Conservation (phyloP, 2,329 filamentous ascomycete genomes). For the Graphiopsis chlorocephala region DNA sequence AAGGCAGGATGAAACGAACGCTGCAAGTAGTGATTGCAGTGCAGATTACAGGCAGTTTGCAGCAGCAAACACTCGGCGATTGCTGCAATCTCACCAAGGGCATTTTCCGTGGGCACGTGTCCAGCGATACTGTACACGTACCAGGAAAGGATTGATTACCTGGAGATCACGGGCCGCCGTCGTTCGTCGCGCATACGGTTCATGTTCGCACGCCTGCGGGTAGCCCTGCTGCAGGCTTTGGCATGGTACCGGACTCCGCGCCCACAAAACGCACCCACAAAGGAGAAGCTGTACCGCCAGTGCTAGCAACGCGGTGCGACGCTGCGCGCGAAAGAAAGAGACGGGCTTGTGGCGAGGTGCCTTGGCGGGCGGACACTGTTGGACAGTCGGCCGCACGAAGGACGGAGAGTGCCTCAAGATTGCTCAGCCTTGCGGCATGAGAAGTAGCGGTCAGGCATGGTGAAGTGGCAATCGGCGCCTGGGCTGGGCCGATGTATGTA, state of each 20-base stretch:
- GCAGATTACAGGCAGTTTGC: not conserved
- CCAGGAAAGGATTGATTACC: not conserved
- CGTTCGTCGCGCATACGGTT: not conserved
- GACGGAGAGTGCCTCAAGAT: not conserved
- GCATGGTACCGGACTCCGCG: not conserved
- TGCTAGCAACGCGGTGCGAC: constrained; percentile 8
- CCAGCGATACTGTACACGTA: not conserved
- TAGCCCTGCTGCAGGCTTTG: not conserved
- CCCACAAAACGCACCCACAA: not conserved
- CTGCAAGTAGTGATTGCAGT: not conserved
- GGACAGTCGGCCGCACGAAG: not conserved
- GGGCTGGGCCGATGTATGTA: not conserved
- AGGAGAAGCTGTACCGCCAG: constrained; percentile 2
- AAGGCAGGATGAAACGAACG: not conserved
- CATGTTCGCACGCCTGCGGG: not conserved
- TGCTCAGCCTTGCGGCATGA: constrained; percentile 9
- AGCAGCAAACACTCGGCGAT: constrained; percentile 7
- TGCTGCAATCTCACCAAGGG: not conserved
- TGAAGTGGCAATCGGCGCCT: constrained; percentile 9
- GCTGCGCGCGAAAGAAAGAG: not conserved
- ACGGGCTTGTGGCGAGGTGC: not conserved
- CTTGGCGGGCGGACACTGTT: constrained; percentile 1
- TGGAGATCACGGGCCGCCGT: not conserved
- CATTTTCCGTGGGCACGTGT: not conserved
- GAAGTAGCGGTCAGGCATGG: constrained; percentile 8